These are phyloP conservation scores for Trichoderma atrobrunneum DNA, from an alignment of 2,329 filamentous ascomycete species.

Conservation along the genomic window DNA sequence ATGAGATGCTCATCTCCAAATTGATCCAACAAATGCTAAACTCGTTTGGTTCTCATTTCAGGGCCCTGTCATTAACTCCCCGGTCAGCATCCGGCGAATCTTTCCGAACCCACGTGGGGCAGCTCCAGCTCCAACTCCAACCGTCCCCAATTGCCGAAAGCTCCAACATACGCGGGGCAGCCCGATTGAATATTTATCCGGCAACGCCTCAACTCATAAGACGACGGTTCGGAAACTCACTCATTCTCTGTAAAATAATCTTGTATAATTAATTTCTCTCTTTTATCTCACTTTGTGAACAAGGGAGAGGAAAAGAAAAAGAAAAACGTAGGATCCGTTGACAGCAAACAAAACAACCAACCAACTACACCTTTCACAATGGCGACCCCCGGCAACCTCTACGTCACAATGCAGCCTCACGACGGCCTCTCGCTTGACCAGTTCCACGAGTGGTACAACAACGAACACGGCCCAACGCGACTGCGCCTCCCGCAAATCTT, in stretches of 20 bases:
- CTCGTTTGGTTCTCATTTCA: not conserved
- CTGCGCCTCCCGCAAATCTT: conserved; percentile 73
- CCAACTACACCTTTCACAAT: conserved; percentile 25
- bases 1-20: not conserved
- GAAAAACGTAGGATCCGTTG: not conserved
- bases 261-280: not conserved
- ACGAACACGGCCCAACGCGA: conserved; percentile 81
- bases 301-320: not conserved
- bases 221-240: not conserved
- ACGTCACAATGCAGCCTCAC: conserved; percentile 81
- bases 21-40: not conserved
- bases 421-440: conserved; percentile 61
- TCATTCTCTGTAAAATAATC: not conserved
- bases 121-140: conserved; percentile 25
- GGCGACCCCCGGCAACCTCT: conserved; percentile 65
- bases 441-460: conserved; percentile 94
- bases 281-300: not conserved
- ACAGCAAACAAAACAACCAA: not conserved
- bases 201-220: not conserved
- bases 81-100: conserved; percentile 9
- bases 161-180: conserved; percentile 11
- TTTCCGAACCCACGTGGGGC: not conserved
- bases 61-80: not conserved
- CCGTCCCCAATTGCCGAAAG: conserved; percentile 33
- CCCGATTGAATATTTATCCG: not conserved